Base-by-base conservation (phyloP, 345 rosid species). In the Reutealis trisperma region DNA sequence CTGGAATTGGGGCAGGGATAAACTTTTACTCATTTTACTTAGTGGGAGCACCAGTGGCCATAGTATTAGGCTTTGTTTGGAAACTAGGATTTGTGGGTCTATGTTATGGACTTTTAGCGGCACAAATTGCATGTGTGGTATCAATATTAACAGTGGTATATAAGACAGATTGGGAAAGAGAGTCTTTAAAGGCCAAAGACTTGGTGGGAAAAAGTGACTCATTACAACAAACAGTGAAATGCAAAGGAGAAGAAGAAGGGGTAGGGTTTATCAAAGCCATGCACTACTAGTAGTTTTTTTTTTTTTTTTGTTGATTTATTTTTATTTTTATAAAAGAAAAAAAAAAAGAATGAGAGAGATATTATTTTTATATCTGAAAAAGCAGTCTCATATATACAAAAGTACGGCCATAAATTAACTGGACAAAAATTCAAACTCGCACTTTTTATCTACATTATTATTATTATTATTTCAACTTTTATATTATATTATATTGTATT, bases 51-150 rank as follows among this genome's bases (percentile, higher is more conserved):
- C 88, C 88, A 5, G 84, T 84, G 18, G 88, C 86, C 6, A 41
- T 93, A 55, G 76, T 83, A 22, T 63, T 93, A 75, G 91, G 87
- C 63, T 95, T 95, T 79, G 86, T 80, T 77, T 88, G 84, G 89
- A 78, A 78, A 14, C 62, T 87, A 69, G 93, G 98, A 66, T 92
- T 95, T 80, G 68, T 87, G 89, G 99, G 99, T 64, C 91, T 95
- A 4, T 93, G 97, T 60, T 95, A 90, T 71, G 98, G 99, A 45
- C 89, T 95, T 32, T 82, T 95, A 42, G 92, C 87, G 10, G 97
- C 99, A 79, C 99, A 93, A 81, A 41, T 92, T 37, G 88, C 90
- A 12, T 95, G 99, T 45, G 92, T 85, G 1, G 82, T 87, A 78
- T 90, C 97, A 1, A 86, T 93, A 41, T 79, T 90, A 70, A 74